Evolutionary conservation across 2,329 filamentous ascomycete species (phyloP).

Genomic region (Xylariaceae sp.): DNA sequence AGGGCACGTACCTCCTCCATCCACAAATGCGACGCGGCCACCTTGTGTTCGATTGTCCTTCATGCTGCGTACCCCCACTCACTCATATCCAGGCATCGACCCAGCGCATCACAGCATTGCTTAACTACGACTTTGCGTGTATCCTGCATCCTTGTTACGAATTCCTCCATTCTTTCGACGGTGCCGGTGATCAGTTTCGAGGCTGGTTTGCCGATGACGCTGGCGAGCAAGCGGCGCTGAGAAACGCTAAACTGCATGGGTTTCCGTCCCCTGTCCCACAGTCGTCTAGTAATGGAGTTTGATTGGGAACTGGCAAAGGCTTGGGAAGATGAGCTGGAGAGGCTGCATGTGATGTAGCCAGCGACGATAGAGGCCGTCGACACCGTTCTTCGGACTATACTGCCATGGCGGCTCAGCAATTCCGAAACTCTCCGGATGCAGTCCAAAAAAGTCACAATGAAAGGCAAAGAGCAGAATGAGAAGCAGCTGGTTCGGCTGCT

Average conservation of each 20-base stretch:
- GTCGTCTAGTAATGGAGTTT: slow-evolving; percentile 3
- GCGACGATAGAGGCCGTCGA: slow-evolving; percentile 10
- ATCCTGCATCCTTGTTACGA: slow-evolving; percentile 9
- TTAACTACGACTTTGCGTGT: slow-evolving; percentile 9
- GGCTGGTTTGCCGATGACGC: slow-evolving; percentile 7
- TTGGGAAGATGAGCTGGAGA: slow-evolving; percentile 12
- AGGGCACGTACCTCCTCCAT: too few relatives aligned
- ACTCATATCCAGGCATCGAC: slow-evolving; percentile 6
- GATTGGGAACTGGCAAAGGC: slow-evolving; percentile 9
- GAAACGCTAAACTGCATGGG: slow-evolving; percentile 8
- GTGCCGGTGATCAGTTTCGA: slow-evolving; percentile 6
- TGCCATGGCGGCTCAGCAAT: slow-evolving; percentile 11
- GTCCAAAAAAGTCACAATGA: slow-evolving; percentile 6
- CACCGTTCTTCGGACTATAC: slow-evolving; percentile 7
- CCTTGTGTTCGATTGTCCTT: too few relatives aligned
- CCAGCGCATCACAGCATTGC: slow-evolving; percentile 5
- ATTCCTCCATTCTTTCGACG: slow-evolving; percentile 9
- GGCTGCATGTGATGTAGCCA: slow-evolving; percentile 8
- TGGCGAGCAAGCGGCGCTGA: neutral
- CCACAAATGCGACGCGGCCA: too few relatives aligned
- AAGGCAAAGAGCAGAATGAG: slow-evolving; percentile 6
- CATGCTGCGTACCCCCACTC: too few relatives aligned
- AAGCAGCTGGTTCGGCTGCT: slow-evolving; percentile 5
- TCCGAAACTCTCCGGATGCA: slow-evolving; percentile 8
- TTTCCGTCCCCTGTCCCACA: slow-evolving; percentile 7